These are phyloP conservation scores for Exsudoporus floridanus DNA, from an alignment of 1,284 basidiomycete species.

Conservation along the genomic window DNA sequence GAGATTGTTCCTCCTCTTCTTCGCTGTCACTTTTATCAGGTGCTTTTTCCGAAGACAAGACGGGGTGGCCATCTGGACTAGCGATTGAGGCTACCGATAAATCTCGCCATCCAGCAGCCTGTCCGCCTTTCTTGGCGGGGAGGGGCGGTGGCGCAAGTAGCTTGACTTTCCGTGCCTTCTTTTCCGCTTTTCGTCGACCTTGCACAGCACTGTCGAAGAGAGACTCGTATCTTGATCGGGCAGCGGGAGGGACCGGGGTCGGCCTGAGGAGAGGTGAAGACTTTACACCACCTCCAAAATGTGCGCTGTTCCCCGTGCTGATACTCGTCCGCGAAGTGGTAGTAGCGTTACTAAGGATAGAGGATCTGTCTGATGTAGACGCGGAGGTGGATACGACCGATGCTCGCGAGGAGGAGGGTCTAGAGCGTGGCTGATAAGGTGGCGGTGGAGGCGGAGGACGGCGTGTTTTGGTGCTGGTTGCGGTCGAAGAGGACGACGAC, in stretches of 20 bases:
- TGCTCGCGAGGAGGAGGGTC: constrained; percentile 38
- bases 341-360: constrained; percentile 53
- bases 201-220: constrained; percentile 62
- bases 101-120: constrained; percentile 74
- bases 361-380: constrained; percentile 59
- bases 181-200: constrained; percentile 45
- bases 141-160: constrained; percentile 39
- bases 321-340: constrained; percentile 48
- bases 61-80: constrained; percentile 40
- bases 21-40: constrained; percentile 36
- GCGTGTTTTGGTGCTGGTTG: constrained; percentile 32
- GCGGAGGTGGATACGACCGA: constrained; percentile 41
- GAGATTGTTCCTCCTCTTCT: constrained; percentile 21
- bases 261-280: constrained; percentile 43
- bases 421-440: constrained; percentile 33
- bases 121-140: constrained; percentile 46
- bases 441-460: constrained; percentile 38
- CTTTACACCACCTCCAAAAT: constrained; percentile 22
- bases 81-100: constrained; percentile 71
- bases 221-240: constrained; percentile 62
- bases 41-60: constrained; percentile 14
- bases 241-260: constrained; percentile 63
- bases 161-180: constrained; percentile 34
- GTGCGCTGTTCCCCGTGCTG: constrained; percentile 36
- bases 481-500: constrained; percentile 33